phyloP scores from a whole-genome alignment of 306 rosid species.

The Cicer bijugum region DNA sequence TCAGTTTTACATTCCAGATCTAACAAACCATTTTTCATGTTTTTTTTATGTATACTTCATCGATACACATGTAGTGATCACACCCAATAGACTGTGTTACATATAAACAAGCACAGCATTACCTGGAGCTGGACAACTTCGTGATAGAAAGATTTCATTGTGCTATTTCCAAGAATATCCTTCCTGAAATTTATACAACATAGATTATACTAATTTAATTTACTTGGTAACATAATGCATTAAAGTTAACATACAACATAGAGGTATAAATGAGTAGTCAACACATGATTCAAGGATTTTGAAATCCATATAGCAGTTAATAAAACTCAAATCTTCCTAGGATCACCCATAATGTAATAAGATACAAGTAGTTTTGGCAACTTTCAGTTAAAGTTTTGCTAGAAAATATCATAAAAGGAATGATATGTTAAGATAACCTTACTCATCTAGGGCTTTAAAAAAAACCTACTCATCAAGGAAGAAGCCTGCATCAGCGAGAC shows the following conservation, averaged over 20 bases:
- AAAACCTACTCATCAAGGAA: slow-evolving; percentile 94
- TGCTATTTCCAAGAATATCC: slow-evolving; percentile 65
- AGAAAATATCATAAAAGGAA: slow-evolving; percentile 39
- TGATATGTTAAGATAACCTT: slow-evolving; percentile 52
- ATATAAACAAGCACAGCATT: slow-evolving; percentile 43
- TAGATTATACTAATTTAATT: slow-evolving; percentile 34
- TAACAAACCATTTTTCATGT: background rate
- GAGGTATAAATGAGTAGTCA: slow-evolving; percentile 20
- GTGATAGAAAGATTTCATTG: slow-evolving; percentile 77
- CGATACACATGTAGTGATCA: background rate
- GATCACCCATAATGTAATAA: background rate
- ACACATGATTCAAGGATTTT: background rate
- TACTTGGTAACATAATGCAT: slow-evolving; percentile 16
- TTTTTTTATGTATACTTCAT: slow-evolving; percentile 17
- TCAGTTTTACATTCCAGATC: no score
- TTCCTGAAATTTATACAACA: slow-evolving; percentile 66
- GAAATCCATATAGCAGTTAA: slow-evolving; percentile 28
- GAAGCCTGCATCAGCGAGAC: slow-evolving; percentile 97
- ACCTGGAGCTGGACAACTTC: slow-evolving; percentile 89
- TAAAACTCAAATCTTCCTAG: slow-evolving; percentile 26
- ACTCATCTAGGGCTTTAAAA: slow-evolving; percentile 61
- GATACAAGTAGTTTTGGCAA: slow-evolving; percentile 12
- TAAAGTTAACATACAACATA: slow-evolving; percentile 17
- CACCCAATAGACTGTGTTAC: slow-evolving; percentile 1
- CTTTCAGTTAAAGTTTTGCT: slow-evolving; percentile 4